phyloP scores from a whole-genome alignment of 1,139 yeast genomes.

The Sugiyamaella xylanicola region DNA sequence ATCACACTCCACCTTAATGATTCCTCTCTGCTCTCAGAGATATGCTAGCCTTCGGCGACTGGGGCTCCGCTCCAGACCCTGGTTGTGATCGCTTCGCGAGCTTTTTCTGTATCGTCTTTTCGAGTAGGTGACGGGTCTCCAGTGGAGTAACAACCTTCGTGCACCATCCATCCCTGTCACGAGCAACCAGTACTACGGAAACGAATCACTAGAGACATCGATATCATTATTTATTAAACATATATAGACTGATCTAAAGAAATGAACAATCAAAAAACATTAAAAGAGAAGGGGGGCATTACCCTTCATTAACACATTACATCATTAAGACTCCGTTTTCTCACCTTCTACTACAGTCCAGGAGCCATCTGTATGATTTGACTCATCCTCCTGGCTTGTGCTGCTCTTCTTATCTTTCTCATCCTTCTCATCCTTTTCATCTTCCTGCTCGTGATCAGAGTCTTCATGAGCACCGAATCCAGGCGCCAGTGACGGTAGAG shows the following conservation, averaged over 20 bases:
- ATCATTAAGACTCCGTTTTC: slow-evolving; percentile 16
- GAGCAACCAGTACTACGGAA: too few relatives aligned
- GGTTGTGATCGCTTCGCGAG: too few relatives aligned
- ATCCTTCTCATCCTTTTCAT: neutral
- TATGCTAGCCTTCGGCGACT: too few relatives aligned
- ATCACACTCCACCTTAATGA: too few relatives aligned
- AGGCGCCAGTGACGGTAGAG: slow-evolving; percentile 5
- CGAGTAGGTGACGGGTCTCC: too few relatives aligned
- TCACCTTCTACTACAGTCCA: slow-evolving; percentile 29
- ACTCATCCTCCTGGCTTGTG: slow-evolving; percentile 19
- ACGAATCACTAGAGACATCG: too few relatives aligned
- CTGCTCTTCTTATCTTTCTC: neutral
- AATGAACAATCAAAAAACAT: slow-evolving; percentile 5
- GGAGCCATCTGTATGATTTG: slow-evolving; percentile 28
- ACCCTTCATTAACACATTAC: slow-evolving; percentile 4
- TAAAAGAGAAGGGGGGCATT: slow-evolving; percentile 6
- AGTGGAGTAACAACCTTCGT: too few relatives aligned
- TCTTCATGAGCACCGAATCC: neutral
- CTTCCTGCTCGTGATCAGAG: slow-evolving; percentile 5
- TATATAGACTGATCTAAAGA: neutral
- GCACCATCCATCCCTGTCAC: too few relatives aligned
- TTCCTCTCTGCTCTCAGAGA: too few relatives aligned
- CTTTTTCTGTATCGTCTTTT: too few relatives aligned
- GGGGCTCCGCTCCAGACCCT: too few relatives aligned
- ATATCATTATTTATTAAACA: too few relatives aligned